Conservation (phyloP, 768 basidiomycete species). For the Paxillus involutus region DNA sequence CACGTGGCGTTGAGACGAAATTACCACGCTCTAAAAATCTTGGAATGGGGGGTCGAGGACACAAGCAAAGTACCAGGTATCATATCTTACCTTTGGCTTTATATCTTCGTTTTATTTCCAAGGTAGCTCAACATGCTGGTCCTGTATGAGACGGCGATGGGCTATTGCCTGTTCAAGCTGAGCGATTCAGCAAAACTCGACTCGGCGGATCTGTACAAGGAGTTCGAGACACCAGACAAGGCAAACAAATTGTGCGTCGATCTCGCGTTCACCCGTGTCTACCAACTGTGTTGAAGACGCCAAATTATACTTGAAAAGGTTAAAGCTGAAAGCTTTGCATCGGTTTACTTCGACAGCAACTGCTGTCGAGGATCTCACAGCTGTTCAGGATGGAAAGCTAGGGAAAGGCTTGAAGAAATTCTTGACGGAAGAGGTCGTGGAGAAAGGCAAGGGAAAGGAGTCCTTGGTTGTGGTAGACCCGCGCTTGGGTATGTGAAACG, state of each 20-base stretch:
- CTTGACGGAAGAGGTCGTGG: conserved; percentile 79
- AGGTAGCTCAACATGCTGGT: conserved; percentile 71
- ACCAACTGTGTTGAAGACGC: conserved; percentile 7
- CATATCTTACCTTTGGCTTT: not conserved
- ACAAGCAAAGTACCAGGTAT: not conserved
- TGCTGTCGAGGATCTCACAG: conserved; percentile 95
- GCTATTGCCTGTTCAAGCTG: conserved; percentile 98
- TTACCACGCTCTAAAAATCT: conserved; percentile 37
- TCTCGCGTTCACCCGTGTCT: conserved; percentile 9
- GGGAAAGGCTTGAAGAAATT: conserved; percentile 94
- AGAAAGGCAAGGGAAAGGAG: conserved; percentile 91
- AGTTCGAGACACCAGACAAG: conserved; percentile 89
- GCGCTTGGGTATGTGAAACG: conserved; percentile 71
- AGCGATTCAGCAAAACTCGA: conserved; percentile 85
- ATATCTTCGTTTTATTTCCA: conserved; percentile 2
- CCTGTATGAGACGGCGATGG: conserved; percentile 92
- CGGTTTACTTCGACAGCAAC: conserved; percentile 95
- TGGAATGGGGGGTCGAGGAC: not conserved
- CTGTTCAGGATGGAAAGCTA: conserved; percentile 89
- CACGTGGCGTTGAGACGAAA: conserved; percentile 2
- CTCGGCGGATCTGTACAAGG: conserved; percentile 83
- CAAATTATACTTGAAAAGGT: conserved; percentile 42
- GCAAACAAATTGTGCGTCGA: conserved; percentile 86
- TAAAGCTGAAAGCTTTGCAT: conserved; percentile 94
- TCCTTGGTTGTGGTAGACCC: conserved; percentile 83